phyloP scores from a whole-genome alignment of 164 flowering plant species.

The Chimonanthus salicifolius region DNA sequence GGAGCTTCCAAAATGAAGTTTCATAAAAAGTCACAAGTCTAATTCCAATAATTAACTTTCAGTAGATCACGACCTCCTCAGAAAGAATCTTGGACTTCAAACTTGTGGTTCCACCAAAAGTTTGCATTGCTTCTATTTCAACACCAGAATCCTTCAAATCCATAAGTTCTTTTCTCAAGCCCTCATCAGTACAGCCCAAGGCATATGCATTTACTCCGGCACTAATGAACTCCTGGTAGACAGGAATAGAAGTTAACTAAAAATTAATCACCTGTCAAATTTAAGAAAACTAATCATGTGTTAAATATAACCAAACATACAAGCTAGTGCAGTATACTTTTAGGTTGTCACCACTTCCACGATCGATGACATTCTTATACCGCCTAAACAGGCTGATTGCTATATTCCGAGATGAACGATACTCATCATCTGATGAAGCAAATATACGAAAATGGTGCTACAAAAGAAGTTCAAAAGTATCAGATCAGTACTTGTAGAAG shows the following conservation, averaged over 20 bases:
- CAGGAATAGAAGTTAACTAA: neutral
- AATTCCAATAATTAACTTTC: neutral
- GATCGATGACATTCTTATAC: slow-evolving; percentile 66
- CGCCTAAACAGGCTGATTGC: slow-evolving; percentile 82
- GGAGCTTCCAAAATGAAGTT: too few species aligned
- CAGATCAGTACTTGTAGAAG: neutral
- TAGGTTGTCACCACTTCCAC: slow-evolving; percentile 89
- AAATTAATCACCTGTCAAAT: neutral
- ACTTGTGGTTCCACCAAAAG: slow-evolving; percentile 66
- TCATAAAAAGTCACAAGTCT: neutral
- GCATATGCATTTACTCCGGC: slow-evolving; percentile 98
- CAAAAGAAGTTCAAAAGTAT: neutral
- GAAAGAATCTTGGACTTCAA: slow-evolving; percentile 62
- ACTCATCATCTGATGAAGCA: slow-evolving; percentile 70
- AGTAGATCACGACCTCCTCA: neutral
- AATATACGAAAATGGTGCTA: slow-evolving; percentile 49
- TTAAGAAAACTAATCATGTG: neutral
- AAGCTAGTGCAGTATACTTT: slow-evolving; percentile 48
- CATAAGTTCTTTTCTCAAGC: slow-evolving; percentile 70
- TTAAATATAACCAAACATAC: slow-evolving; percentile 2
- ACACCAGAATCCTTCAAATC: slow-evolving; percentile 71
- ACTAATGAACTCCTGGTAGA: slow-evolving; percentile 74
- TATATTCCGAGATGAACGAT: slow-evolving; percentile 90
- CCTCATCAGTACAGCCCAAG: slow-evolving; percentile 90
- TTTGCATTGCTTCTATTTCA: slow-evolving; percentile 66